A percentile compares a stretch with the other conserved stretches of the same genome.
phyloP scores from a whole-genome alignment of 331 rosid genomes.

The Spiraea crenata region DNA sequence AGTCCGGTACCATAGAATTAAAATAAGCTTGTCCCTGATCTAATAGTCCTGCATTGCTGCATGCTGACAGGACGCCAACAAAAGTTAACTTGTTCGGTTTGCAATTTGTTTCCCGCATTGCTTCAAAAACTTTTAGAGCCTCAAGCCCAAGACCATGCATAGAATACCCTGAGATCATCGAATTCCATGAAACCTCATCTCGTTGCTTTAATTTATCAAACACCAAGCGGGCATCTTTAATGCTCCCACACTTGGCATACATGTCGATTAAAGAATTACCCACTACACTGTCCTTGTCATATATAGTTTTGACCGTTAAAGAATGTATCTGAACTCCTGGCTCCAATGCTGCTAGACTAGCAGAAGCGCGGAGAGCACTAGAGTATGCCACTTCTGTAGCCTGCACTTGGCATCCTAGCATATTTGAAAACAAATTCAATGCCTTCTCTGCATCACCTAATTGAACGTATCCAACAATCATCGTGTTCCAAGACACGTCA shows the following conservation, averaged over 20 bases:
- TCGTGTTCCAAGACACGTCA: conserved; percentile 50
- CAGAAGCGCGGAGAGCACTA: conserved; percentile 47
- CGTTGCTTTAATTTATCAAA: conserved; percentile 37
- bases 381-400: conserved; percentile 54
- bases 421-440: conserved; percentile 31
- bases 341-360: conserved; percentile 41
- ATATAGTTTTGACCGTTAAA: conserved; percentile 39
- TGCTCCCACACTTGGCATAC: conserved; percentile 52
- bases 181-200: conserved; percentile 51
- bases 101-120: conserved; percentile 39
- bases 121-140: conserved; percentile 37
- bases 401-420: conserved; percentile 33
- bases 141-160: conserved; percentile 41
- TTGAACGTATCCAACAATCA: conserved; percentile 48
- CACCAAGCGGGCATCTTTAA: conserved; percentile 39
- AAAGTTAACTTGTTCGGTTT: conserved; percentile 43
- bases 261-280: conserved; percentile 51
- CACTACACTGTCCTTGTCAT: conserved; percentile 38
- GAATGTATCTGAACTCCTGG: conserved; percentile 54
- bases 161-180: conserved; percentile 50
- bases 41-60: conserved; percentile 49
- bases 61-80: conserved; percentile 50
- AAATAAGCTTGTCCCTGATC: conserved; percentile 48
- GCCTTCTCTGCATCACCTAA: conserved; percentile 46
- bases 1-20: conserved; percentile 35